Percentiles rank a stretch among this genome's conserved stretches.
Conservation (phyloP, 75 land plant species). For the Gnetum montanum region DNA sequence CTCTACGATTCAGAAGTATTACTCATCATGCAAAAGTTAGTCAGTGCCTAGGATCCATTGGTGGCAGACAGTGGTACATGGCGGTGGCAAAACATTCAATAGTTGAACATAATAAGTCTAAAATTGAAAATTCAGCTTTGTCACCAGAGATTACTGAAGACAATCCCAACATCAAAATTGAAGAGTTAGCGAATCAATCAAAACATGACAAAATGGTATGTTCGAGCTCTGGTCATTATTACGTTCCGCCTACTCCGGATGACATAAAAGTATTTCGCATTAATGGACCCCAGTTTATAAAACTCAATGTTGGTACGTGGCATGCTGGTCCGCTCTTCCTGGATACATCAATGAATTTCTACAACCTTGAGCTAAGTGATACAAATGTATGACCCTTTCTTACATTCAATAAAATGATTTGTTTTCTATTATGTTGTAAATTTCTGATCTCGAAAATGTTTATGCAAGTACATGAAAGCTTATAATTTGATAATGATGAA, state of each 20-base stretch:
- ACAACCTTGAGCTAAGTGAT: conserved; percentile 81
- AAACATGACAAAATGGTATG: conserved; percentile 6
- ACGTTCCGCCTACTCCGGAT: conserved; percentile 58
- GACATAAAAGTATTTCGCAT: conserved; percentile 57
- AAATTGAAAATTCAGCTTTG: neutral
- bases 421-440: too few species aligned
- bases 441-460: too few species aligned
- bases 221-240: conserved; percentile 59
- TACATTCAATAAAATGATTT: too few species aligned
- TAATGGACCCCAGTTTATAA: conserved; percentile 67
- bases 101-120: conserved; percentile 10
- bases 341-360: conserved; percentile 58
- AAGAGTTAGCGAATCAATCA: neutral
- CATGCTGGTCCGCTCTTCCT: conserved; percentile 86
- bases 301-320: conserved; percentile 84
- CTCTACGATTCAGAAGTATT: conserved; percentile 41
- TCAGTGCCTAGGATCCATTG: conserved; percentile 74
- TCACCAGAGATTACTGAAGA: neutral
- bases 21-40: conserved; percentile 93
- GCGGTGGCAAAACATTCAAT: conserved; percentile 71
- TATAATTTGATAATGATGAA: too few species aligned
- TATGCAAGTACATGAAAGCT: too few species aligned
- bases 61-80: conserved; percentile 68
- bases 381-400: conserved; percentile 57
- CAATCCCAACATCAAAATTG: neutral